phyloP scores from a whole-genome alignment of 208 protist species.

The Leishmania mexicana region DNA sequence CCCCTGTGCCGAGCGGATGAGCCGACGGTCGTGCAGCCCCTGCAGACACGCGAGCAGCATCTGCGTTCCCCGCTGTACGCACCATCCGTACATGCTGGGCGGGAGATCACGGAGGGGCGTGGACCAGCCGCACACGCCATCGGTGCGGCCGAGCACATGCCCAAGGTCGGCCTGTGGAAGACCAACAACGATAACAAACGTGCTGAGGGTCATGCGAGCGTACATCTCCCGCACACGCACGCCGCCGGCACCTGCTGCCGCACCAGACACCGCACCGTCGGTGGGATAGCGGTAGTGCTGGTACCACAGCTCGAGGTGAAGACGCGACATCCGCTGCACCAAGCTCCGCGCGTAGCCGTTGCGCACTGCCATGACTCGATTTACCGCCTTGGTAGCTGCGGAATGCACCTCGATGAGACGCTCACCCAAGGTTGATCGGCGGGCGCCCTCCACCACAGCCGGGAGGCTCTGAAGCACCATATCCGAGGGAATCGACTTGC shows the following conservation, averaged over 20 bases:
- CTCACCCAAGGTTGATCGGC: conserved; percentile 24
- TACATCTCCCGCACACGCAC: conserved; percentile 49
- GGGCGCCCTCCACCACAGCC: conserved; percentile 30
- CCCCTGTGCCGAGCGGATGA: conserved; percentile 25
- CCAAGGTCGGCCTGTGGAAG: conserved; percentile 57
- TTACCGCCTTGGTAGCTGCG: conserved; percentile 24
- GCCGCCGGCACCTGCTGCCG: not conserved
- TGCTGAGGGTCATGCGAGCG: conserved; percentile 78
- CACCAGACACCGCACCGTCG: not conserved
- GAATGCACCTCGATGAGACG: conserved; percentile 24
- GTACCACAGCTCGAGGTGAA: conserved; percentile 84
- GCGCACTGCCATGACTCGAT: conserved; percentile 57
- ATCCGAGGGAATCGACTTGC: conserved; percentile 20
- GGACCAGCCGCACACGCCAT: conserved; percentile 32
- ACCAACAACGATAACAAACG: conserved; percentile 82
- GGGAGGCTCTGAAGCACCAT: conserved; percentile 54
- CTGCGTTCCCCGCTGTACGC: conserved; percentile 41
- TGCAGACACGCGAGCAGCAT: conserved; percentile 42
- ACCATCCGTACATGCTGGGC: conserved; percentile 52
- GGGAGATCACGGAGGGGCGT: conserved; percentile 54
- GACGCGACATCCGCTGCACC: conserved; percentile 52
- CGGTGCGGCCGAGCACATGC: conserved; percentile 18
- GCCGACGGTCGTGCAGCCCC: conserved; percentile 41
- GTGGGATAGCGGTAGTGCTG: conserved; percentile 42
- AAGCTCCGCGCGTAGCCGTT: conserved; percentile 71